Base-by-base conservation (phyloP, 805 yeast species). In the Kodamaea restingae region DNA sequence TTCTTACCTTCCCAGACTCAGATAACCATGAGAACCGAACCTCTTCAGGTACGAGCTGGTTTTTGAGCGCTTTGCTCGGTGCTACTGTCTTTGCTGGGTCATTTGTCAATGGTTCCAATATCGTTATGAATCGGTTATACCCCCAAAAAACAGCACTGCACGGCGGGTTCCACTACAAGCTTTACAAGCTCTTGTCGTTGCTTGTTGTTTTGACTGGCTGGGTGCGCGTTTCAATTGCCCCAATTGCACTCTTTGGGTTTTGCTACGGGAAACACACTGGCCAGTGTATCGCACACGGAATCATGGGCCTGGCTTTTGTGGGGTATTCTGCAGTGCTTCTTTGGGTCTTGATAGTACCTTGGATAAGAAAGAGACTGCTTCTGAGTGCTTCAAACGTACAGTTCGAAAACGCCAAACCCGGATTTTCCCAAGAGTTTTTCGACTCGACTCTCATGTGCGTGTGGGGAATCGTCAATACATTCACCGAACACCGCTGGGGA, bases 401-500 rank as follows among this genome's bases (percentile, higher is more conserved):
- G n/a, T n/a, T n/a, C n/a, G 7, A 20, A 20, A 6, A 20, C 22
- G 22, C 22, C 22, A 5, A 20, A 20, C 51, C 59, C 9, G 52
- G 52, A 1, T 47, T 43, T 32, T 76, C 90, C 17, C 97, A 88
- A 56, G 98, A 91, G 55, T 82, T 82, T 52, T 86, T 78, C 56
- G 98, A 91, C 61, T 81, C 90, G 27, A 48, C 73, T 30, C 74
- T 88, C 28, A 88, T 91, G 79, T 81, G 87, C 39, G 59, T 72
- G 8, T 91, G 96, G 95, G 98, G 98, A 5, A 78, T 88, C 24
- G 83, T 91, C 42, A 91, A 91, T 59, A 88, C 97, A 0, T 91
- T 91, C 61, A 91, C 98, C 2, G 98, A 91, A 61, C 98, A 91
- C 61, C 67, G 97, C 45, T 91, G 97, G 97, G 95, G 95, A 27